Evolutionary conservation across 2,329 filamentous ascomycete genomes (phyloP).

Genomic region (Bretziella fagacearum): DNA sequence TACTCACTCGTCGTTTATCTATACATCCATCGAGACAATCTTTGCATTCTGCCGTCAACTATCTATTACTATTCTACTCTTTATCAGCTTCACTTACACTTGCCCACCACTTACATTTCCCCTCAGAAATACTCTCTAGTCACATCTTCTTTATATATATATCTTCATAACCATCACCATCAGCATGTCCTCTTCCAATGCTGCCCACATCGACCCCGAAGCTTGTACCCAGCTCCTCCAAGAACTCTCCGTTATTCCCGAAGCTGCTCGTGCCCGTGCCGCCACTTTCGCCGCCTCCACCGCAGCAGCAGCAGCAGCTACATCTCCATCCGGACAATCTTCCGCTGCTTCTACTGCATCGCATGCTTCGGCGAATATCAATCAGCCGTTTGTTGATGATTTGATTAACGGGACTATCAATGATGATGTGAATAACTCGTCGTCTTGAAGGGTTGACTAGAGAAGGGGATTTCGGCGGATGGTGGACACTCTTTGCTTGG

Average conservation of each 20-base stretch:
- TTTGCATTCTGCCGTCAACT: not conserved
- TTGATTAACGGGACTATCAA: constrained; percentile 12
- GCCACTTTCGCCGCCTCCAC: constrained; percentile 4
- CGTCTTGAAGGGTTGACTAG: too few species aligned
- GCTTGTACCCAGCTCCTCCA: constrained; percentile 13
- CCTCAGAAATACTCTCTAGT: not conserved
- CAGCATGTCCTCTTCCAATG: constrained; percentile 6
- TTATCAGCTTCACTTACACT: not conserved
- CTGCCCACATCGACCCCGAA: constrained; percentile 11
- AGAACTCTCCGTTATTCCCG: constrained; percentile 11
- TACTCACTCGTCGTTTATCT: not conserved
- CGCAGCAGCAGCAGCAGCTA: not conserved
- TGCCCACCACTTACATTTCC: not conserved
- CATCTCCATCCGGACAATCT: not conserved
- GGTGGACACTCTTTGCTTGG: too few species aligned
- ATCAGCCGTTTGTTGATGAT: constrained; percentile 10
- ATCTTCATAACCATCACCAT: not conserved
- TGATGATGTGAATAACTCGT: constrained; percentile 2
- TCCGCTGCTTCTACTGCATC: not conserved
- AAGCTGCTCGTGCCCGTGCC: constrained; percentile 6
- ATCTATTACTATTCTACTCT: not conserved
- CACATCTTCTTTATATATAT: too few species aligned
- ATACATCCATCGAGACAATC: not conserved
- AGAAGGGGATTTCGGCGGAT: not conserved
- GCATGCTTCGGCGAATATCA: constrained; percentile 8